Evolutionary conservation across 2,329 filamentous ascomycete genomes (phyloP).

Genomic region (Rosellinia necatrix): DNA sequence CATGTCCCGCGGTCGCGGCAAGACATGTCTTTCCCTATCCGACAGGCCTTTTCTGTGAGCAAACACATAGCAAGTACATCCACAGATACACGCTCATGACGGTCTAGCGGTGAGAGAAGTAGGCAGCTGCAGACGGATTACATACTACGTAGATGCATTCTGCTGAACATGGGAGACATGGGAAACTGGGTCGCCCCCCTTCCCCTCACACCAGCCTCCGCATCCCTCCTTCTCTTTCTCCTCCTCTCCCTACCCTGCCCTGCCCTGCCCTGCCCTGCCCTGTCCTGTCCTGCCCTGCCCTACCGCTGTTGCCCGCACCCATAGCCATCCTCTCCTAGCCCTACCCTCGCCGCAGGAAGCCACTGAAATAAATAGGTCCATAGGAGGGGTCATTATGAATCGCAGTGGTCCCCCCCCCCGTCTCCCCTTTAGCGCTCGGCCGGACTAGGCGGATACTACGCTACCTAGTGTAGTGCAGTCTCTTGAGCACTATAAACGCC

Average conservation of each 20-base stretch:
- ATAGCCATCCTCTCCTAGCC: too few species aligned
- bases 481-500: constrained; percentile 21
- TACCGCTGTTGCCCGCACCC: too few species aligned
- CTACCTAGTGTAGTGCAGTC: neutral
- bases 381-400: constrained; percentile 21
- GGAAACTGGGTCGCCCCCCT: neutral
- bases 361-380: too few species aligned
- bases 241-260: too few species aligned
- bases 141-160: constrained; percentile 4
- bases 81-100: too few species aligned
- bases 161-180: neutral
- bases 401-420: constrained; percentile 16
- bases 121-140: neutral
- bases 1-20: too few species aligned
- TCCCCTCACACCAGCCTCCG: constrained; percentile 25
- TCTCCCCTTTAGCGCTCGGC: constrained; percentile 8
- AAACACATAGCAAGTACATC: too few species aligned
- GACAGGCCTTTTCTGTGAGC: too few species aligned
- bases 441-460: constrained; percentile 20
- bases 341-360: too few species aligned
- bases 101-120: neutral
- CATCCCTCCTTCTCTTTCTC: constrained; percentile 9
- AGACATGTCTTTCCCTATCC: too few species aligned
- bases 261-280: too few species aligned
- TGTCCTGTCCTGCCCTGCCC: too few species aligned